A percentile compares a stretch with the other conserved stretches of the same genome.
These are phyloP conservation scores for Ziziphus jujuba DNA, from an alignment of 306 rosid species.

Conservation along the genomic window DNA sequence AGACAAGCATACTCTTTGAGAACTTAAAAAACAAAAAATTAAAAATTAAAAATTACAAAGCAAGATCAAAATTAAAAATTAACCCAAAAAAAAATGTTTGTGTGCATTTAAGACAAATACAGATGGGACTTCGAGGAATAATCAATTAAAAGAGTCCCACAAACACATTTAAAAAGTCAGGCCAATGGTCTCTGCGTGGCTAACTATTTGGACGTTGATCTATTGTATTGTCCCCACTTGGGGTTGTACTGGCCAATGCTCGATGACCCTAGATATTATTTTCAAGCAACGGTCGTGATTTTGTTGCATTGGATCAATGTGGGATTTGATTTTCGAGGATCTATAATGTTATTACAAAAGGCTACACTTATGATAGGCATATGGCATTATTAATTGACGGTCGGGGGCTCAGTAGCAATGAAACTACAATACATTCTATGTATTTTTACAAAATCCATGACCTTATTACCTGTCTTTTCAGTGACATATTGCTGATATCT, in stretches of 20 bases:
- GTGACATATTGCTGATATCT: no score
- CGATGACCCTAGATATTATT: no score
- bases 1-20: conserved; percentile 50
- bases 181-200: conserved; percentile 11
- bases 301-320: conserved; percentile 8
- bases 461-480: neutral
- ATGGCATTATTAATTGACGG: conserved; percentile 8
- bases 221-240: neutral
- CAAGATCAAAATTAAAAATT: no score
- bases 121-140: conserved; percentile 66
- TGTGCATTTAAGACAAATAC: conserved; percentile 54
- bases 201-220: neutral
- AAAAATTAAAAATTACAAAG: neutral
- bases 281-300: neutral
- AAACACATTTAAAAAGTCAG: conserved; percentile 23
- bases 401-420: neutral
- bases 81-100: conserved; percentile 4
- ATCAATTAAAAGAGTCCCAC: conserved; percentile 45
- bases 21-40: neutral
- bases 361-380: conserved; percentile 3
- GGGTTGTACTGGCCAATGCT: no score
- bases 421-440: neutral
- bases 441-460: conserved; percentile 1
- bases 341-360: neutral
- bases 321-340: neutral